Evolutionary conservation across 2,329 filamentous ascomycete genomes (phyloP), one percentile per base, ranked within the genome.

Genomic region (Colletotrichum sp.): DNA sequence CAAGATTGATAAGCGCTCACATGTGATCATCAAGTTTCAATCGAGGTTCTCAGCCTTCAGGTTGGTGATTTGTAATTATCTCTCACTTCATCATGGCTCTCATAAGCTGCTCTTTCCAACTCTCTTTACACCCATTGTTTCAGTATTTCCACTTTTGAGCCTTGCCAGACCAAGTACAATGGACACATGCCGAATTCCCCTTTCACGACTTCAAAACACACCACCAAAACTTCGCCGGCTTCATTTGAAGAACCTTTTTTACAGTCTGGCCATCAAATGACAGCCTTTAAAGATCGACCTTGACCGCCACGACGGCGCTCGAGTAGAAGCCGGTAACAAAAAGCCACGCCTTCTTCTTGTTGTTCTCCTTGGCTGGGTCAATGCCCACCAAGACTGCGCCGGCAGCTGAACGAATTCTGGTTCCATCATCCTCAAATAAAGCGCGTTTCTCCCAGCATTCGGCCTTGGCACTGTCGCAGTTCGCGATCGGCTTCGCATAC

Each of bases 341-440:
- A 18, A 93, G 80, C 90, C 90, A 92, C 0, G 87, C 91, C 75
- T 86, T 86, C 22, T 88, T 86, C 78, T 86, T 84, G 0, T 86
- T 86, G 0, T 77, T 82, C 64, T 88, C 86, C 15, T 83, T 78
- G 16, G 80, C 79, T 0, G 90, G 89, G 52, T 91, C 86, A 68
- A 91, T 87, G 0, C 87, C 86, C 2, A 93, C 85, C 59, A 93
- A 73, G 0, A 92, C 86, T 0, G 89, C 89, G 0, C 86, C 84
- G 72, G 89, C 92, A 0, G 86, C 87, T 8, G 84, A 86, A 13
- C 90, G 84, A 30, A 93, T 83, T 18, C 83, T 83, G 0, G 80
- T 83, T 1, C 91, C 90, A 66, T 93, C 90, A 76, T 93, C 92
- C 60, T 90, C 86, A 74, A 93, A 92, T 0, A 93, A 63, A 3